Percentiles rank a stretch among this genome's conserved stretches.
phyloP scores from a whole-genome alignment of 2,329 filamentous ascomycete genomes.

The Ascocoryne sarcoides region DNA sequence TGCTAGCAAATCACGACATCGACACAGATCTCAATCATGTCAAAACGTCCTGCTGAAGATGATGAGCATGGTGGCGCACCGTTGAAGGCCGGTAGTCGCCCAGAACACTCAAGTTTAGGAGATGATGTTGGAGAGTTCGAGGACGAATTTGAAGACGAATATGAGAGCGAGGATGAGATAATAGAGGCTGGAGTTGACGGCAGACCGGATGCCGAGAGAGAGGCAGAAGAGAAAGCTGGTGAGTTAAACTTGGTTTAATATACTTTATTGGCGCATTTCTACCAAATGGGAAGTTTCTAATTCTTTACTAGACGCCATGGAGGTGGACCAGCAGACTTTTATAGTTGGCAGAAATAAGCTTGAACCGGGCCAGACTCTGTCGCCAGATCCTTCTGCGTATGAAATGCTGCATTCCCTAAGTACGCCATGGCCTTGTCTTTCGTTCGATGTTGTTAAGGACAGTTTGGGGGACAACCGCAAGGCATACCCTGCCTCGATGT shows the following conservation, averaged over 20 bases:
- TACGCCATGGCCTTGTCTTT: constrained; percentile 94
- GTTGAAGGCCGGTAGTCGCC: constrained; percentile 52
- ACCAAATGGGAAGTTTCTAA: constrained; percentile 13
- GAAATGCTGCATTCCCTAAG: constrained; percentile 94
- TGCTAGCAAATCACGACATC: too few species aligned
- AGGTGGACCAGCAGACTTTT: constrained; percentile 88
- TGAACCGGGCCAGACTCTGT: constrained; percentile 80
- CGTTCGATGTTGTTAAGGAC: constrained; percentile 87
- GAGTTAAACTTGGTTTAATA: constrained; percentile 21
- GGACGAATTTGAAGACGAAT: constrained; percentile 90
- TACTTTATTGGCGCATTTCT: background rate
- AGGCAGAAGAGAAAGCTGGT: constrained; percentile 77
- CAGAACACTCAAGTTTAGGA: constrained; percentile 57
- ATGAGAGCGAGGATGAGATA: constrained; percentile 86
- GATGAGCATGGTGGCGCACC: constrained; percentile 37
- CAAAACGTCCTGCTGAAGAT: constrained; percentile 49
- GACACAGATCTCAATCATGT: constrained; percentile 38
- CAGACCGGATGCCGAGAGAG: constrained; percentile 81
- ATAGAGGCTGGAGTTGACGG: constrained; percentile 92
- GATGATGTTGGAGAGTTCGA: constrained; percentile 74
- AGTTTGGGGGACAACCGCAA: constrained; percentile 79
- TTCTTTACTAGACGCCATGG: constrained; percentile 60
- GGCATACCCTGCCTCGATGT: constrained; percentile 91
- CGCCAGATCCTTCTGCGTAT: constrained; percentile 89
- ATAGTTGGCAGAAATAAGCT: constrained; percentile 92